Base-by-base conservation (phyloP, 2,329 filamentous ascomycete genomes). In the Stemphylium lycopersici region DNA sequence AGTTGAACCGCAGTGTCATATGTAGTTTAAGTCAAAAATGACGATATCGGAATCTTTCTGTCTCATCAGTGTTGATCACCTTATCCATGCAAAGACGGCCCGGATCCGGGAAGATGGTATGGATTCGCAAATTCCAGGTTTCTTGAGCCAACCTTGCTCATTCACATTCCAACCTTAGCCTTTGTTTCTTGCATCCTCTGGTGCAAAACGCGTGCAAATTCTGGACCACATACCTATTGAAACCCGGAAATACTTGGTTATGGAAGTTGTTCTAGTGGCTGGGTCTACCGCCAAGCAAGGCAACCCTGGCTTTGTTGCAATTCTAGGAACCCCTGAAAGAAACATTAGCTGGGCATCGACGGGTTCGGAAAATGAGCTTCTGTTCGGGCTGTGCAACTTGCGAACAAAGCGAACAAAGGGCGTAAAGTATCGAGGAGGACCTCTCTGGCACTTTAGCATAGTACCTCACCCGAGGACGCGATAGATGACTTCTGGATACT, bases 221-320 rank as follows among this genome's bases (percentile, higher is more conserved):
- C 16, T 6, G 11, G 11, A 32, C 22, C 4, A 22, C 26, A 26
- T 2, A 40, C 26, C 26, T 15, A 13, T 8, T 15, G 26, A 7
- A 12, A 15, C n/a, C 2, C 13, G 12, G 38, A 12, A 40, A 26
- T 26, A 8, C 38, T n/a, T 40, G n/a, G 38, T 12, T 1, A 50
- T 20, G 32, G 32, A 26, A 15, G 31, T 51, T 26, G 26, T 6
- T 32, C 5, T 6, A 20, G 22, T 8, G 6, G 8, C 6, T 38
- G 5, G 10, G 4, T 26, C 24, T 8, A 26, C 24, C 24, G 24
- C 24, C 24, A 26, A 26, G 24, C 24, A 26, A 26, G 24, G 1
- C 8, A 29, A 29, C 11, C 26, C 26, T 32, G 15, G 29, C 52
- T 46, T 52, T 55, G 32, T 46, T 34, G 24, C n/a, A 32, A 38